Evolutionary conservation across 352 stramenopile genomes (phyloP).

Genomic region (Aphanomyces stellatus): DNA sequence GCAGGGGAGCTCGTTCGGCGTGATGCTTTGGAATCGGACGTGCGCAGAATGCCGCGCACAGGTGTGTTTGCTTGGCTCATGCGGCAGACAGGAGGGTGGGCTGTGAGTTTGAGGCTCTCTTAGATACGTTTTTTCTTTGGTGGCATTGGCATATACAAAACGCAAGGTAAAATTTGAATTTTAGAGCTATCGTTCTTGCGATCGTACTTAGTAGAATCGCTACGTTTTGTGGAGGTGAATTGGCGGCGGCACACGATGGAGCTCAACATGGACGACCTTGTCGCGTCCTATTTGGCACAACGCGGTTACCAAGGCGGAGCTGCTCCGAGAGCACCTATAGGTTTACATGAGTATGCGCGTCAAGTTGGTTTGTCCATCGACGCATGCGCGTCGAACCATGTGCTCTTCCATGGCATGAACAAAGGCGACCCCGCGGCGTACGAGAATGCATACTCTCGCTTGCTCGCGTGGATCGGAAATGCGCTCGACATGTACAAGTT

Average conservation of each 20-base stretch:
- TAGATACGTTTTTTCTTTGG: too few relatives aligned
- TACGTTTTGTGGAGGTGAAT: slow-evolving; percentile 2
- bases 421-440: slow-evolving; percentile 47
- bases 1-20: not conserved
- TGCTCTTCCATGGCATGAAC: slow-evolving; percentile 72
- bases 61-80: slow-evolving; percentile 7
- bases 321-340: not conserved
- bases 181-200: not conserved
- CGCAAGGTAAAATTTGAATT: not conserved
- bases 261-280: slow-evolving; percentile 17
- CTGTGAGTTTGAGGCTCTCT: too few relatives aligned
- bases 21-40: not conserved
- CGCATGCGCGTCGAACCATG: slow-evolving; percentile 64
- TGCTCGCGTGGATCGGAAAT: slow-evolving; percentile 80
- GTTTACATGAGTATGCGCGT: slow-evolving; percentile 48
- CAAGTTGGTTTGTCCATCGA: slow-evolving; percentile 59
- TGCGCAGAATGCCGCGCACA: not conserved
- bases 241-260: not conserved
- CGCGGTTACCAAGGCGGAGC: not conserved
- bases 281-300: slow-evolving; percentile 10
- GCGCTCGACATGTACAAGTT: slow-evolving; percentile 78
- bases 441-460: slow-evolving; percentile 52
- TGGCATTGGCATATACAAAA: too few relatives aligned
- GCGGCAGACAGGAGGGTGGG: not conserved
- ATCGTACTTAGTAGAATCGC: not conserved